Evolutionary conservation across 805 yeast genomes (phyloP).

Genomic region (Yamadazyma takamatsuzukensis): DNA sequence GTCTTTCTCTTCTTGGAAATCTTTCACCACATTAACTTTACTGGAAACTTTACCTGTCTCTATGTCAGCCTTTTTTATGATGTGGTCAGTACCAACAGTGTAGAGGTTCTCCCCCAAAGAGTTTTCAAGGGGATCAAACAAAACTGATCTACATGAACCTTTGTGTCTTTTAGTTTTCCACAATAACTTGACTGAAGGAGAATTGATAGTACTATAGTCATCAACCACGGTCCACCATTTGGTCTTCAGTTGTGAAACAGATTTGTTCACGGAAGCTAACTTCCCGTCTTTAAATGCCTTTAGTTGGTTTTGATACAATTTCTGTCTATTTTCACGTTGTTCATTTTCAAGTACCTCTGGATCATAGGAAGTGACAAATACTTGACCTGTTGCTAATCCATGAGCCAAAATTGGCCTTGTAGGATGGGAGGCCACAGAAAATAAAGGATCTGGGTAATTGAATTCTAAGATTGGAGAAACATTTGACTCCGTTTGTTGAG

Average conservation of each 20-base stretch:
- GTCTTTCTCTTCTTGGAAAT: constrained; percentile 22
- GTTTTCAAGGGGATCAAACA: constrained; percentile 52
- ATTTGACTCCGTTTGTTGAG: constrained; percentile 27
- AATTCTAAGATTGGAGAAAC: constrained; percentile 45
- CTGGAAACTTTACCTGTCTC: constrained; percentile 72
- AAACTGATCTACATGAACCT: constrained; percentile 74
- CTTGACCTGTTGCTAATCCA: constrained; percentile 83
- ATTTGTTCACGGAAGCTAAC: constrained; percentile 18
- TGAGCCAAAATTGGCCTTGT: constrained; percentile 55
- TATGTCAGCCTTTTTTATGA: constrained; percentile 69
- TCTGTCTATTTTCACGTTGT: constrained; percentile 20
- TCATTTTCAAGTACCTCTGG: constrained; percentile 40
- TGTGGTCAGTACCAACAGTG: constrained; percentile 76
- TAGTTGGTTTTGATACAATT: constrained; percentile 17
- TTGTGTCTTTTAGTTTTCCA: constrained; percentile 94
- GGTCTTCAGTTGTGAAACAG: constrained; percentile 31
- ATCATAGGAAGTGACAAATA: constrained; percentile 59
- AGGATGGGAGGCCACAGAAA: constrained; percentile 78
- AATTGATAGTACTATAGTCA: constrained; percentile 21
- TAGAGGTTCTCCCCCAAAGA: constrained; percentile 51
- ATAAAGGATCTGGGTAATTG: constrained; percentile 60
- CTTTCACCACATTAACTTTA: constrained; percentile 36
- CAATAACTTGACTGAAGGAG: constrained; percentile 28
- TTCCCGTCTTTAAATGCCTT: constrained; percentile 22
- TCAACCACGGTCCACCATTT: constrained; percentile 46